A percentile compares a stretch with the other conserved stretches of the same genome.
phyloP scores from a whole-genome alignment of 768 basidiomycete genomes.

The Trametes meyenii region DNA sequence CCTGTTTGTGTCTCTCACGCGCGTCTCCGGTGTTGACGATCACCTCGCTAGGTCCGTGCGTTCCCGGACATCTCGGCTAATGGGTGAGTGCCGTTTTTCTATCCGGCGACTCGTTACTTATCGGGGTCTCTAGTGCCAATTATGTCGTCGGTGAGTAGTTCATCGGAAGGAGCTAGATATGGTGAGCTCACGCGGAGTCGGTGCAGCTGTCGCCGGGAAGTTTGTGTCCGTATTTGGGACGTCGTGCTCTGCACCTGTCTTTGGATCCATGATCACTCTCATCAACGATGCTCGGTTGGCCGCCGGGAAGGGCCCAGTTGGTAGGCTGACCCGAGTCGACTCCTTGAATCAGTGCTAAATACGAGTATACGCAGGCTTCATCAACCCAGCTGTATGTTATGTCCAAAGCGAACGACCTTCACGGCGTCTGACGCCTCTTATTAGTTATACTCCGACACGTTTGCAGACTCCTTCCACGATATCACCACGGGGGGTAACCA shows the following conservation, averaged over 20 bases:
- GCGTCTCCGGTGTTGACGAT: not conserved
- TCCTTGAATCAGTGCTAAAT: not conserved
- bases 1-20: too few species aligned
- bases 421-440: not conserved
- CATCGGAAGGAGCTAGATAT: not conserved
- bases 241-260: slow-evolving; percentile 39
- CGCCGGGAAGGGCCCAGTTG: slow-evolving; percentile 38
- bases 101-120: not conserved
- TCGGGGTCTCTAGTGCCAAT: slow-evolving; percentile 31
- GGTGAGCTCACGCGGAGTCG: not conserved
- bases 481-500: slow-evolving; percentile 38
- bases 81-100: slow-evolving; percentile 28
- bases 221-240: slow-evolving; percentile 40
- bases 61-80: slow-evolving; percentile 40
- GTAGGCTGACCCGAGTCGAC: not conserved
- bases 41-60: slow-evolving; percentile 19
- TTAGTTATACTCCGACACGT: slow-evolving; percentile 26
- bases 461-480: slow-evolving; percentile 34
- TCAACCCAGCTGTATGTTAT: slow-evolving; percentile 62
- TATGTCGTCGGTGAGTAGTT: slow-evolving; percentile 33
- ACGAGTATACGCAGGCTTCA: slow-evolving; percentile 31
- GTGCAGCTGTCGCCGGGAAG: slow-evolving; percentile 33
- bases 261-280: slow-evolving; percentile 38
- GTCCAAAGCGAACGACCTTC: not conserved
- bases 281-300: slow-evolving; percentile 42